Evolutionary conservation across 2,329 filamentous ascomycete species (phyloP).

Genomic region (Tolypocladium endophyticum): DNA sequence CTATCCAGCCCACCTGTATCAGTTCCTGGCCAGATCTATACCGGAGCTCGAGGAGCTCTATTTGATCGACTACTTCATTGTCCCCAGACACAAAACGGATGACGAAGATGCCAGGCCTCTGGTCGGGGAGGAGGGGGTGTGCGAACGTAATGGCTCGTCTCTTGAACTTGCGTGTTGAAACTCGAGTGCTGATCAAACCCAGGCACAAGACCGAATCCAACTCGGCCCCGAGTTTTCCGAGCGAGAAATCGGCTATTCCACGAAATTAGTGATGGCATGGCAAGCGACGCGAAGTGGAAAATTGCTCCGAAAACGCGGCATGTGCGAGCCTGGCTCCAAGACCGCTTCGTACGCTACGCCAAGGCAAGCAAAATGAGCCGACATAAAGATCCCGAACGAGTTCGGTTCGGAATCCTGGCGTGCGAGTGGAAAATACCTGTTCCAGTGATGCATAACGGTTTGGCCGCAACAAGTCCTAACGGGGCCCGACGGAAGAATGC

Average conservation of each 20-base stretch:
- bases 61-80: conserved; percentile 31
- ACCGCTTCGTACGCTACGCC: conserved; percentile 25
- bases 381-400: conserved; percentile 21
- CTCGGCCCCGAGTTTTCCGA: conserved; percentile 4
- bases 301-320: conserved; percentile 22
- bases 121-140: not conserved
- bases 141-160: not conserved
- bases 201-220: not conserved
- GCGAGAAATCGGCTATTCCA: conserved; percentile 8
- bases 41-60: conserved; percentile 32
- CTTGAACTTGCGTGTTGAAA: not conserved
- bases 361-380: conserved; percentile 20
- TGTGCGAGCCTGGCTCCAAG: conserved; percentile 26
- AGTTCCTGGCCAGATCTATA: conserved; percentile 29
- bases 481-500: not conserved
- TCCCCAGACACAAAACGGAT: conserved; percentile 13
- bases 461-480: not conserved
- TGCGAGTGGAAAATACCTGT: conserved; percentile 26
- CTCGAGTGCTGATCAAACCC: not conserved
- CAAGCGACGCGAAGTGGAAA: conserved; percentile 21
- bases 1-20: conserved; percentile 30
- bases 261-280: conserved; percentile 19
- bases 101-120: not conserved
- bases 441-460: not conserved
- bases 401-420: conserved; percentile 29